Evolutionary conservation across 169 alveolate species (phyloP).

Genomic region (Theileria annulata): DNA sequence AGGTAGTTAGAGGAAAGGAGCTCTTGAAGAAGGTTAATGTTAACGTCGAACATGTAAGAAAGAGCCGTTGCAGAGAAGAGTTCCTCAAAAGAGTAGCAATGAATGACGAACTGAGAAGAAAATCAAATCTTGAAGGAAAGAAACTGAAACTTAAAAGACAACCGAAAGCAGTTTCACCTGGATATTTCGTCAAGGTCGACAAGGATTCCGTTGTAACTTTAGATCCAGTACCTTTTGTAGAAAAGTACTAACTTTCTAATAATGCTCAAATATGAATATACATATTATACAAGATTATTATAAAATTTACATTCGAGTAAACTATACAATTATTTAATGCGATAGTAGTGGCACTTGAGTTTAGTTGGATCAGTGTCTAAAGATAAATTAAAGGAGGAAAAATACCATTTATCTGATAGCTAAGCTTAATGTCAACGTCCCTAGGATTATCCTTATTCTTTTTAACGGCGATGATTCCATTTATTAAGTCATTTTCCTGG

Average conservation of each 20-base stretch:
- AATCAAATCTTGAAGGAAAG: constrained; percentile 89
- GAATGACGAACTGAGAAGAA: constrained; percentile 88
- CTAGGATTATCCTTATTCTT: constrained; percentile 82
- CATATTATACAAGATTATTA: background rate
- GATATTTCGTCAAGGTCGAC: constrained; percentile 74
- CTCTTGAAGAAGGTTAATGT: constrained; percentile 95
- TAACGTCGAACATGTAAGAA: constrained; percentile 96
- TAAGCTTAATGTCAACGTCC: constrained; percentile 85
- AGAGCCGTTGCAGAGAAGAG: constrained; percentile 94
- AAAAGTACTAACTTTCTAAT: constrained; percentile 65
- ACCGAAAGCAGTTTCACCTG: constrained; percentile 74
- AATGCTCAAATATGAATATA: background rate
- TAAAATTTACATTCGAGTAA: background rate
- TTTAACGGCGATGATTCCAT: constrained; percentile 85
- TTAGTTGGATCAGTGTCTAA: constrained; percentile 5
- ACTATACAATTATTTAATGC: constrained; percentile 58
- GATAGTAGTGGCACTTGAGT: constrained; percentile 53
- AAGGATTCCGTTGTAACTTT: constrained; percentile 71
- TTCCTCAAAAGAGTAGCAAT: constrained; percentile 91
- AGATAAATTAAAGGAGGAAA: background rate
- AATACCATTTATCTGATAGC: constrained; percentile 64
- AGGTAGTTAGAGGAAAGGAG: constrained; percentile 95
- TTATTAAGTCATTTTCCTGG: constrained; percentile 66
- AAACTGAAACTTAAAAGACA: constrained; percentile 66
- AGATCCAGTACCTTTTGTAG: constrained; percentile 78